phyloP scores from a whole-genome alignment of 495 filamentous ascomycete species.

The Immersiella caudata region DNA sequence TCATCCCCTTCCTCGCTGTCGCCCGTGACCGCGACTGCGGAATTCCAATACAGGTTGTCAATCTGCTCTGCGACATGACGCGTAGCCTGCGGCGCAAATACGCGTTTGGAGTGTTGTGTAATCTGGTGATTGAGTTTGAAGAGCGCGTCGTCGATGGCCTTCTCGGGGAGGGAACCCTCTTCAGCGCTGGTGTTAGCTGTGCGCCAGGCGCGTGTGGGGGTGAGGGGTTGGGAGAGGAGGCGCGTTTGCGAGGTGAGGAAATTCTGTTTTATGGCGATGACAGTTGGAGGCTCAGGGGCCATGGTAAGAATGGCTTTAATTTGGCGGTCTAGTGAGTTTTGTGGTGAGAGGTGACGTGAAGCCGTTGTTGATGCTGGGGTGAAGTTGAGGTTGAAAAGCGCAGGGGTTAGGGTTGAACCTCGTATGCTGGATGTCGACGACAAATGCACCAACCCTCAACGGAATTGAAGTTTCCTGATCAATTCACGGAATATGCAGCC shows the following conservation, averaged over 20 bases:
- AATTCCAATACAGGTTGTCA: slow-evolving; percentile 68
- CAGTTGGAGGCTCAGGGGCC: slow-evolving; percentile 46
- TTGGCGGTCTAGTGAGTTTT: neutral
- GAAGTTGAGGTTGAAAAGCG: neutral
- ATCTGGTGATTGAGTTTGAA: slow-evolving; percentile 65
- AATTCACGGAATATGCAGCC: neutral
- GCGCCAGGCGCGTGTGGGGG: slow-evolving; percentile 61
- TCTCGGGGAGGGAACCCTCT: slow-evolving; percentile 57
- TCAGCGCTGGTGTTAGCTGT: slow-evolving; percentile 47
- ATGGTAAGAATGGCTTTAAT: neutral
- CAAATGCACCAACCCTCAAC: too few relatives aligned
- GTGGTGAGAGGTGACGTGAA: neutral
- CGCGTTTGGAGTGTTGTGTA: slow-evolving; percentile 69
- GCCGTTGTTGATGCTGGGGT: neutral
- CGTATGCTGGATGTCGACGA: too few relatives aligned
- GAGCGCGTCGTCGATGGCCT: slow-evolving; percentile 47
- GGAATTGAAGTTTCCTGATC: neutral
- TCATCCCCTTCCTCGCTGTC: slow-evolving; percentile 50
- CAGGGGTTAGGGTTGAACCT: neutral
- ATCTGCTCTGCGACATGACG: slow-evolving; percentile 85
- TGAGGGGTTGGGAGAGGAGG: slow-evolving; percentile 58
- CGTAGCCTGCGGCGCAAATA: slow-evolving; percentile 73
- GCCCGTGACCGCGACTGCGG: slow-evolving; percentile 45
- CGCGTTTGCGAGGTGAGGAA: slow-evolving; percentile 67
- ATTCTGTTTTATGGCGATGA: slow-evolving; percentile 64